Conservation (phyloP, 768 basidiomycete species). For the Leccinum subgranulosum region DNA sequence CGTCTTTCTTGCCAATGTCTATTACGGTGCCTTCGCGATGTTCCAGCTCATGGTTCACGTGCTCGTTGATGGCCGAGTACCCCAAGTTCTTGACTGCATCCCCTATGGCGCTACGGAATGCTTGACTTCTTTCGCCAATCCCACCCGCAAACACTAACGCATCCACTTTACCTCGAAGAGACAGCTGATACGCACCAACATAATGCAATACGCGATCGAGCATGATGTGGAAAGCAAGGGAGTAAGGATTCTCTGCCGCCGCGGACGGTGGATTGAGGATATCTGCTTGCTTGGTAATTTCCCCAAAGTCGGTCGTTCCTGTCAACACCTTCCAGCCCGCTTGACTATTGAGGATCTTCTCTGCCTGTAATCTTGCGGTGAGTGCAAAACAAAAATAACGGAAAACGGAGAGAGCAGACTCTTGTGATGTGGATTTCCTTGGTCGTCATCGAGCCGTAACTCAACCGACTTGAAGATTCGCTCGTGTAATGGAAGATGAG, state of each 20-base stretch:
- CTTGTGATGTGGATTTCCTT: constrained; percentile 53
- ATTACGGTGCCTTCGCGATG: constrained; percentile 39
- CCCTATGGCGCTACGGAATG: constrained; percentile 58
- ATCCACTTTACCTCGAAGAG: constrained; percentile 65
- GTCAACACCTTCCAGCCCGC: constrained; percentile 77
- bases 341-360: constrained; percentile 70
- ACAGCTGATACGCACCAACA: constrained; percentile 72
- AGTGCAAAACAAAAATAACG: background rate
- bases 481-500: constrained; percentile 81
- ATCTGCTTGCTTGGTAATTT: constrained; percentile 50
- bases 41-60: constrained; percentile 43
- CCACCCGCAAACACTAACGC: constrained; percentile 86
- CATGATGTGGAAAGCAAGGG: constrained; percentile 60
- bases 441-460: constrained; percentile 47
- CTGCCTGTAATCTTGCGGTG: constrained; percentile 42
- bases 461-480: constrained; percentile 45
- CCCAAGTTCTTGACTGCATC: constrained; percentile 54
- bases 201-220: constrained; percentile 72
- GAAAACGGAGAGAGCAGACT: constrained; percentile 23
- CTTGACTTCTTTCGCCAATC: constrained; percentile 73
- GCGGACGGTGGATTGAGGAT: constrained; percentile 16
- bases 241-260: constrained; percentile 34
- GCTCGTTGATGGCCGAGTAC: constrained; percentile 46
- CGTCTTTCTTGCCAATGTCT: constrained; percentile 39
- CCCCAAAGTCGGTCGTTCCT: constrained; percentile 80